Evolutionary conservation across 306 rosid species (phyloP).

Genomic region (Cicer yamashitae): DNA sequence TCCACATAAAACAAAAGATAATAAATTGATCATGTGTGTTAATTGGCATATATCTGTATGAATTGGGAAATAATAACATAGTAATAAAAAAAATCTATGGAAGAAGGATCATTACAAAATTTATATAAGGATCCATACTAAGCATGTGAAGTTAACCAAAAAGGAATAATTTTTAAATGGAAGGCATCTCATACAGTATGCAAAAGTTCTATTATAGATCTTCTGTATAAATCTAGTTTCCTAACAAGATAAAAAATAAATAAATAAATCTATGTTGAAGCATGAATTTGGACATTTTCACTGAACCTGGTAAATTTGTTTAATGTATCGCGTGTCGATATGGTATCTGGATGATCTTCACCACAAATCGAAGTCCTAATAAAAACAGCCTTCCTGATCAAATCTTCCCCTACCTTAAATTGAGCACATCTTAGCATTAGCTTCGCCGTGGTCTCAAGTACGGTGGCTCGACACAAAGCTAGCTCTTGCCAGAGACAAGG

Average conservation of each 20-base stretch:
- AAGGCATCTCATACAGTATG: constrained; percentile 46
- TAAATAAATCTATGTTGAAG: constrained; percentile 61
- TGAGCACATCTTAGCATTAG: constrained; percentile 91
- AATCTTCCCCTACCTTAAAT: constrained; percentile 82
- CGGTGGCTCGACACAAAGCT: constrained; percentile 82
- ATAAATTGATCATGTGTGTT: too few species aligned
- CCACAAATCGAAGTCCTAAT: constrained; percentile 90
- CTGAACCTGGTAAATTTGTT: constrained; percentile 79
- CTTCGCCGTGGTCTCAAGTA: constrained; percentile 87
- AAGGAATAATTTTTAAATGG: too few species aligned
- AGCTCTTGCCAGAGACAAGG: constrained; percentile 93
- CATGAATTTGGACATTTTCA: constrained; percentile 66
- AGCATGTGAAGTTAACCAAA: too few species aligned
- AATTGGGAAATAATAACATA: too few species aligned
- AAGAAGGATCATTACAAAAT: too few species aligned
- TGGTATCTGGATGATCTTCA: constrained; percentile 82
- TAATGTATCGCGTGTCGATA: constrained; percentile 80
- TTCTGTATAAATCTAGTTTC: constrained; percentile 55
- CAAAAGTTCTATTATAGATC: constrained; percentile 61
- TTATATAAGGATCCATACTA: too few species aligned
- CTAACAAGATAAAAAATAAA: constrained; percentile 42
- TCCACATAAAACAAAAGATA: too few species aligned
- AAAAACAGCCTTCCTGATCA: constrained; percentile 82
- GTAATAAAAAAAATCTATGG: too few species aligned
- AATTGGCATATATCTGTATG: too few species aligned